phyloP scores from a whole-genome alignment of 805 yeast genomes.

The Candida multigemmis region DNA sequence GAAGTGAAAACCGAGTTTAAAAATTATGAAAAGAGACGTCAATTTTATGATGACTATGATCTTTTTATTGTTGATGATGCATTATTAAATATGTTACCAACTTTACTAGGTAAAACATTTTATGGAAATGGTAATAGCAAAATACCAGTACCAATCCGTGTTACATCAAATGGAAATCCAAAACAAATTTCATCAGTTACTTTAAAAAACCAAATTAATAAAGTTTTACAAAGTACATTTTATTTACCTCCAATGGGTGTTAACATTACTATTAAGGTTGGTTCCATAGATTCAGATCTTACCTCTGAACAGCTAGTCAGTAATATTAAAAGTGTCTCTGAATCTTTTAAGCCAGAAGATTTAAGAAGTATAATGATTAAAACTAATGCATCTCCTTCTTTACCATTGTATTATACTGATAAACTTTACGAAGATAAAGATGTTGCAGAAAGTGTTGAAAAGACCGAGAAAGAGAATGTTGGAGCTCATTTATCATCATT shows the following conservation, averaged over 20 bases:
- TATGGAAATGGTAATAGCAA: slow-evolving; percentile 42
- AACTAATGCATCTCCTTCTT: slow-evolving; percentile 64
- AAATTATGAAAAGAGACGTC: slow-evolving; percentile 82
- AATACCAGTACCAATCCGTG: slow-evolving; percentile 40
- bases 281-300: slow-evolving; percentile 34
- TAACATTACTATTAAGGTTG: slow-evolving; percentile 57
- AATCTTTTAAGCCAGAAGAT: slow-evolving; percentile 32
- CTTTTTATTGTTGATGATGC: slow-evolving; percentile 81
- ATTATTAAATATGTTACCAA: slow-evolving; percentile 71
- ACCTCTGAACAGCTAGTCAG: slow-evolving; percentile 42
- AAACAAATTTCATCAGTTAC: slow-evolving; percentile 41
- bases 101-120: slow-evolving; percentile 73
- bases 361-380: slow-evolving; percentile 59
- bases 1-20: slow-evolving; percentile 80
- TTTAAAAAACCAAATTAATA: slow-evolving; percentile 49
- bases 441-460: slow-evolving; percentile 18
- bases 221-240: slow-evolving; percentile 48
- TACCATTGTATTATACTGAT: slow-evolving; percentile 73
- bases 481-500: slow-evolving; percentile 46
- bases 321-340: slow-evolving; percentile 50
- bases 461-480: slow-evolving; percentile 10
- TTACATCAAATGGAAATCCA: slow-evolving; percentile 12
- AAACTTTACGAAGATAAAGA: slow-evolving; percentile 44
- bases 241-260: slow-evolving; percentile 69
- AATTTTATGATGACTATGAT: slow-evolving; percentile 58